A percentile compares a stretch with the other conserved stretches of the same genome.
Conservation (phyloP, 2,329 filamentous ascomycete species). For the Tolypocladium sp. region DNA sequence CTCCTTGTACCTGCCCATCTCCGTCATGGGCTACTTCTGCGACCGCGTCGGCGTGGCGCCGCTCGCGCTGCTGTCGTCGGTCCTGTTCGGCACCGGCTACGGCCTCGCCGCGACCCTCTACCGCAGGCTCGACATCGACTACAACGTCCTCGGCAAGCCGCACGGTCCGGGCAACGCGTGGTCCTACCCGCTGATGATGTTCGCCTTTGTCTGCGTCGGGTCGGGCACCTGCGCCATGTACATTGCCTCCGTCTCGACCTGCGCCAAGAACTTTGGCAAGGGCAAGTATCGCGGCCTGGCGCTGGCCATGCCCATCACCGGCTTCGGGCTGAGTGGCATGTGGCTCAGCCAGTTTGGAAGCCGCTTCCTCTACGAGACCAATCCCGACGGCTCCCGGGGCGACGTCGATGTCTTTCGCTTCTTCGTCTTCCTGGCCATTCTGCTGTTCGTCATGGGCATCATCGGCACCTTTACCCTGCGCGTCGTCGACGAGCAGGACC, state of each 20-base stretch:
- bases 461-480: slow-evolving; percentile 65
- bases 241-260: slow-evolving; percentile 82
- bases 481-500: slow-evolving; percentile 74
- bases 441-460: slow-evolving; percentile 63
- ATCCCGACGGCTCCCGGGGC: slow-evolving; percentile 51
- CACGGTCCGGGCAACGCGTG: slow-evolving; percentile 40
- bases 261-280: slow-evolving; percentile 94
- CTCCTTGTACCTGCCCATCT: slow-evolving; percentile 86
- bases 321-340: slow-evolving; percentile 90
- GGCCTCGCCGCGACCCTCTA: slow-evolving; percentile 75
- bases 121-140: slow-evolving; percentile 38
- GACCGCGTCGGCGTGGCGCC: slow-evolving; percentile 77
- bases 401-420: slow-evolving; percentile 72
- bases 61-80: slow-evolving; percentile 61
- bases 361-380: slow-evolving; percentile 62
- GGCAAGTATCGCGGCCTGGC: slow-evolving; percentile 83
- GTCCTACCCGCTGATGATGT: slow-evolving; percentile 75
- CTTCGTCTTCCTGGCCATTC: slow-evolving; percentile 72
- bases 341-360: slow-evolving; percentile 88
- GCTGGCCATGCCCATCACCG: slow-evolving; percentile 81
- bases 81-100: slow-evolving; percentile 75
- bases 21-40: slow-evolving; percentile 81
- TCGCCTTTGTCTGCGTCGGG: slow-evolving; percentile 76
- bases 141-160: slow-evolving; percentile 20
- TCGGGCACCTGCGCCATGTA: slow-evolving; percentile 84